Percentiles rank a stretch among this genome's conserved stretches.
Evolutionary conservation across 2,329 filamentous ascomycete genomes (phyloP).

Genomic region (Nothophaeocryptopus gaeumannii): DNA sequence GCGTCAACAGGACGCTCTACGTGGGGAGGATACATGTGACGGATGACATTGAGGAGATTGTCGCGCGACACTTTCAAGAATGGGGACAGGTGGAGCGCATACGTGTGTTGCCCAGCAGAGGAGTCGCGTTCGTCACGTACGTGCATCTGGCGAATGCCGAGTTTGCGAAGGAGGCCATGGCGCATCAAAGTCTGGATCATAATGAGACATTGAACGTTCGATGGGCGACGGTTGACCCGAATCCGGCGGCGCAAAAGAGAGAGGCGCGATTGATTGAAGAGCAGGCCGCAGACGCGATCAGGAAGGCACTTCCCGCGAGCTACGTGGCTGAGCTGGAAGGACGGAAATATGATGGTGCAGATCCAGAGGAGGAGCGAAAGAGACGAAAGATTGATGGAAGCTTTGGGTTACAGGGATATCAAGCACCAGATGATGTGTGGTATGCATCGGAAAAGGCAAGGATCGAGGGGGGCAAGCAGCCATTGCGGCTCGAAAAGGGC

Average conservation of each 20-base stretch:
- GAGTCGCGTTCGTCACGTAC: conserved; percentile 95
- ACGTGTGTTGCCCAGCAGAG: conserved; percentile 80
- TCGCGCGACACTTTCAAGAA: conserved; percentile 91
- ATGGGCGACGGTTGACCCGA: conserved; percentile 96
- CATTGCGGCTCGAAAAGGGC: conserved; percentile 3
- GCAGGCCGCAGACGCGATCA: conserved; percentile 90
- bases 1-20: conserved; percentile 91
- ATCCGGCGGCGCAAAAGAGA: conserved; percentile 88
- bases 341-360: conserved; percentile 49
- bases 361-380: conserved; percentile 76
- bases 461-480: conserved; percentile 58
- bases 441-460: conserved; percentile 75
- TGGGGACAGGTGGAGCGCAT: conserved; percentile 89
- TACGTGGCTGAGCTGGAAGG: conserved; percentile 95
- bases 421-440: conserved; percentile 91
- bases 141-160: conserved; percentile 84
- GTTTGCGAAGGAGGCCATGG: conserved; percentile 83
- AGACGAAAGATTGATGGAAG: conserved; percentile 83
- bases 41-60: conserved; percentile 95
- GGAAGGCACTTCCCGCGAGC: conserved; percentile 79
- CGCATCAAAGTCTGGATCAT: conserved; percentile 87
- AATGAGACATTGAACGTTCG: conserved; percentile 91
- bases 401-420: conserved; percentile 86
- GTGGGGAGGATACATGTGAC: conserved; percentile 91
- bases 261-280: conserved; percentile 89